Percentiles rank a stretch among this genome's conserved stretches.
phyloP scores from a whole-genome alignment of 345 rosid genomes.

The Brassica juncea region DNA sequence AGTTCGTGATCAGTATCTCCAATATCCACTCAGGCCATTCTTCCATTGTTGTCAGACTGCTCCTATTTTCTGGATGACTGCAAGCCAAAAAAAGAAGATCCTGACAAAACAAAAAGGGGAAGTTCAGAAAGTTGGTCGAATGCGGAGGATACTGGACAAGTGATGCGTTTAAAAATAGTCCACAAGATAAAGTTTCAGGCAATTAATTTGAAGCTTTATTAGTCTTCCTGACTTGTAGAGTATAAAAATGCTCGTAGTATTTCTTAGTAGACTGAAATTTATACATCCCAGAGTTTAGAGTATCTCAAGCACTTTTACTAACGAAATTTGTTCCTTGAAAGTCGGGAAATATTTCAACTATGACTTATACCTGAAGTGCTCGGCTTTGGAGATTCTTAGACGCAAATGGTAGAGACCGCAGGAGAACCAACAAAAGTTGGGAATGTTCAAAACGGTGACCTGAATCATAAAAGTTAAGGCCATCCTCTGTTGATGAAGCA shows the following conservation, averaged over 20 bases:
- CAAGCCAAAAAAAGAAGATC: conserved; percentile 99
- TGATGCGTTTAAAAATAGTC: conserved; percentile 9
- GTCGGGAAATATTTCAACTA: conserved; percentile 19
- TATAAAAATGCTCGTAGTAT: conserved; percentile 14
- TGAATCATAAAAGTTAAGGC: conserved; percentile 87
- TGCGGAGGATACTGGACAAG: conserved; percentile 28
- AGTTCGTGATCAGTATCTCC: conserved; percentile 84
- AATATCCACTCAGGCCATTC: conserved; percentile 99
- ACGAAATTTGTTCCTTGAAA: conserved; percentile 7
- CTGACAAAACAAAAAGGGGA: conserved; percentile 71
- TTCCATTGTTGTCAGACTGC: conserved; percentile 85
- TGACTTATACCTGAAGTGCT: conserved; percentile 80
- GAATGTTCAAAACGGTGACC: conserved; percentile 93
- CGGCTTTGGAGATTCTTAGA: conserved; percentile 76
- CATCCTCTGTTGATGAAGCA: conserved; percentile 92
- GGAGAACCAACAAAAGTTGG: conserved; percentile 83
- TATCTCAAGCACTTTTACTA: conserved; percentile 26
- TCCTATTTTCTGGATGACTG: conserved; percentile 98
- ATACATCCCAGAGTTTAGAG: background rate
- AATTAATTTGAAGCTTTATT: conserved; percentile 5
- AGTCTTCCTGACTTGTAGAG: conserved; percentile 19
- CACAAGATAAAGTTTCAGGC: conserved; percentile 18
- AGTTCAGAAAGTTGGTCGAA: conserved; percentile 47
- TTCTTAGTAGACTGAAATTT: background rate
- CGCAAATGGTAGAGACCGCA: conserved; percentile 86